Percentiles rank a stretch among this genome's conserved stretches.
Conservation (phyloP, 345 rosid species). For the Cardamine occulta region DNA sequence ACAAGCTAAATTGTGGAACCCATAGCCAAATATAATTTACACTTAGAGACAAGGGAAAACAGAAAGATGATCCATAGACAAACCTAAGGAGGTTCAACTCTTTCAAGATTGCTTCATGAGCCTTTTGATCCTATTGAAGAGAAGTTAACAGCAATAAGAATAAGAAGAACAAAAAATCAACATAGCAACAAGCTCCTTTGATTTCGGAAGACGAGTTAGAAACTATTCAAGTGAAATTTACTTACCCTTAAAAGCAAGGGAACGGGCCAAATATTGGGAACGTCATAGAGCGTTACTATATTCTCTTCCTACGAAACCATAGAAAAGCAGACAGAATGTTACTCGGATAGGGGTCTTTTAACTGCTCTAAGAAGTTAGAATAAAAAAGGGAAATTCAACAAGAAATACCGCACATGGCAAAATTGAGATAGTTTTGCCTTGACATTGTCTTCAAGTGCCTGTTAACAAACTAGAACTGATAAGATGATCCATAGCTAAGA, state of each 20-base stretch:
- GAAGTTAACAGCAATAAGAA: constrained; percentile 23
- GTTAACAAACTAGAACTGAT: constrained; percentile 37
- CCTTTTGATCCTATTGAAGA: constrained; percentile 78
- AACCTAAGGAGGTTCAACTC: constrained; percentile 74
- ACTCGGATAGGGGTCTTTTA: not conserved
- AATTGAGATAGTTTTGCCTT: constrained; percentile 82
- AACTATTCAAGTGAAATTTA: constrained; percentile 9
- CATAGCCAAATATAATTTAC: constrained; percentile 7
- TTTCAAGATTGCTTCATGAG: constrained; percentile 83
- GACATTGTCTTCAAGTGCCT: constrained; percentile 87
- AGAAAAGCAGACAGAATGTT: constrained; percentile 24
- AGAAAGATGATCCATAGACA: constrained; percentile 41
- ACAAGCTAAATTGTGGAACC: constrained; percentile 1
- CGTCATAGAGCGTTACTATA: constrained; percentile 81
- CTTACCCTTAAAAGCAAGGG: constrained; percentile 84
- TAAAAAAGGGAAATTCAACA: not conserved
- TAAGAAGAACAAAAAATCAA: not conserved
- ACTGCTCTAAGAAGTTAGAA: not conserved
- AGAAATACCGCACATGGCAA: constrained; percentile 87
- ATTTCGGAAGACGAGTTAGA: not conserved
- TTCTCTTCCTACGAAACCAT: constrained; percentile 64
- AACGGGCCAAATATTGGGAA: constrained; percentile 94
- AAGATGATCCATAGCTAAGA: not conserved
- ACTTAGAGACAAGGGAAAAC: not conserved
- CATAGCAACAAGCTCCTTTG: constrained; percentile 23